A percentile compares a stretch with the other conserved stretches of the same genome.
Conservation (phyloP, 2,329 filamentous ascomycete genomes). For the Phaeoacremonium minimum region DNA sequence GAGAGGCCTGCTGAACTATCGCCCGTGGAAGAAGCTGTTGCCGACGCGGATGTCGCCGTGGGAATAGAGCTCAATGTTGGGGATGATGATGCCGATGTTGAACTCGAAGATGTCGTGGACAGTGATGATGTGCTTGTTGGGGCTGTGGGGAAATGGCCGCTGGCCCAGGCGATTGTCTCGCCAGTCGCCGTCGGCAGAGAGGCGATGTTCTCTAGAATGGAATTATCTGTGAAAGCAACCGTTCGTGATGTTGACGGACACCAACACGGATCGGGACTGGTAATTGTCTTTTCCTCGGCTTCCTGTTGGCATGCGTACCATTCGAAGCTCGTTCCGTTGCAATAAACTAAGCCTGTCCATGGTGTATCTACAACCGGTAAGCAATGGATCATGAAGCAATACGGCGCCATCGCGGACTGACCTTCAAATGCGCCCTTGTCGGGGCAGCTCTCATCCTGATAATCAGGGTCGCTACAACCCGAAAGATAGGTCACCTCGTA, state of each 20-base stretch:
- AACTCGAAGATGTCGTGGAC: background rate
- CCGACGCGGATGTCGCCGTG: constrained; percentile 1
- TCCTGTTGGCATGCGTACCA: constrained; percentile 26
- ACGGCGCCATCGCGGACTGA: background rate
- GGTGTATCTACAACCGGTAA: background rate
- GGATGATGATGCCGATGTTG: background rate
- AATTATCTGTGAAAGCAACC: constrained; percentile 15
- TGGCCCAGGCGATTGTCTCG: constrained; percentile 17
- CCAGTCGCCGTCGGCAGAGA: constrained; percentile 18
- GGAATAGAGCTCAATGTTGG: constrained; percentile 1
- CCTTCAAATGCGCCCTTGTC: constrained; percentile 18
- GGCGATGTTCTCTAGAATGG: constrained; percentile 18
- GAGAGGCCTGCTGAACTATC: constrained; percentile 10
- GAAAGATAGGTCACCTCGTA: constrained; percentile 28
- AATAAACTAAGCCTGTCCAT: constrained; percentile 29
- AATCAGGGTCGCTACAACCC: constrained; percentile 27
- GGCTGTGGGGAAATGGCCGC: constrained; percentile 7
- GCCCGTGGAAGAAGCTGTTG: background rate
- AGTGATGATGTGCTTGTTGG: constrained; percentile 2
- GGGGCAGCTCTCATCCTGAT: constrained; percentile 24
- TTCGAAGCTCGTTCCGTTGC: constrained; percentile 22
- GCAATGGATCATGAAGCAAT: background rate
- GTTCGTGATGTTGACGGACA: constrained; percentile 22
- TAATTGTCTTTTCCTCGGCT: constrained; percentile 12
- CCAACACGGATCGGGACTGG: constrained; percentile 18